phyloP scores from a whole-genome alignment of 805 yeast species.

The Candida hungchunana region DNA sequence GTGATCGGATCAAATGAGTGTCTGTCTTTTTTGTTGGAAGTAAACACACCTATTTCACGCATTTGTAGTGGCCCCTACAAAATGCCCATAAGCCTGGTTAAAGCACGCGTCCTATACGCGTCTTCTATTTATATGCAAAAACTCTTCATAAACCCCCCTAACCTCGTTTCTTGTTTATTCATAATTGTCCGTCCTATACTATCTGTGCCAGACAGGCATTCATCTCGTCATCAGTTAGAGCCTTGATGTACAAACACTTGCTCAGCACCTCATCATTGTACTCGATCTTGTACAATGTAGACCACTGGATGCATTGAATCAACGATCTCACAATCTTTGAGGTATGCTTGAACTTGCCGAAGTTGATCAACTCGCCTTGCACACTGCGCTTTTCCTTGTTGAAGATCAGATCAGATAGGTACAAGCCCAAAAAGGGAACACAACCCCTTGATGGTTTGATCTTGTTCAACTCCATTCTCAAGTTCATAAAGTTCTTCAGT shows the following conservation, averaged over 20 bases:
- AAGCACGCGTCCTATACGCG: too few species aligned
- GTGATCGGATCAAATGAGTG: too few species aligned
- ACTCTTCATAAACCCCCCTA: too few species aligned
- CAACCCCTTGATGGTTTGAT: constrained; percentile 68
- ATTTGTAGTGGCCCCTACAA: too few species aligned
- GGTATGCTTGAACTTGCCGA: constrained; percentile 70
- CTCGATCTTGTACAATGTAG: constrained; percentile 56
- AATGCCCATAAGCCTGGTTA: too few species aligned
- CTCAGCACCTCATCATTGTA: constrained; percentile 64
- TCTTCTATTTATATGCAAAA: too few species aligned
- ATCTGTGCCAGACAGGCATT: constrained; percentile 28
- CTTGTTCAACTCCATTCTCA: constrained; percentile 60
- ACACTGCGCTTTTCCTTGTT: constrained; percentile 42
- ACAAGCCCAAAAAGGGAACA: constrained; percentile 86
- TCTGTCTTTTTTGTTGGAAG: too few species aligned
- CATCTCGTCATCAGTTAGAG: constrained; percentile 73
- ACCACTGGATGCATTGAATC: constrained; percentile 82
- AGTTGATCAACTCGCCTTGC: constrained; percentile 48
- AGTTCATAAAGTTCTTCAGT: constrained; percentile 60
- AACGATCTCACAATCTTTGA: constrained; percentile 75
- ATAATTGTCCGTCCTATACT: too few species aligned
- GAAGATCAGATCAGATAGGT: constrained; percentile 74
- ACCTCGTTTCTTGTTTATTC: too few species aligned
- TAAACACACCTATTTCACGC: too few species aligned
- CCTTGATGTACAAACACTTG: constrained; percentile 76